Base-by-base conservation (phyloP, 768 basidiomycete genomes). In the Porphyrellus cyaneotinctus region DNA sequence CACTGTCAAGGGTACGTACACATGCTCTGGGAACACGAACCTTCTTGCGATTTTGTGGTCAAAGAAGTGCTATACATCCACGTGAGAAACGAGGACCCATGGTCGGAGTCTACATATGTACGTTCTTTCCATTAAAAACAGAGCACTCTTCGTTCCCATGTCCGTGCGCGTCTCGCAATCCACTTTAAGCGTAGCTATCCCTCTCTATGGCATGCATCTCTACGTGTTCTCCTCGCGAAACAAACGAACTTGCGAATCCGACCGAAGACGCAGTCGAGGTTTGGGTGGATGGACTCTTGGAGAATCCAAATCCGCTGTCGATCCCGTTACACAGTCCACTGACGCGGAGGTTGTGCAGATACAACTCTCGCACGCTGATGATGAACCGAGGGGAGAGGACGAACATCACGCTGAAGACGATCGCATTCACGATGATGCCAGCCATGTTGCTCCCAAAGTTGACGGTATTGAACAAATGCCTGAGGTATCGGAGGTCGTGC, bases 311-410 rank as follows among this genome's bases (percentile, higher is more conserved):
- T 17, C 20, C 31, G 3, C 18, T 22, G 20, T 45, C 43, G 43
- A 33, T 33, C 26, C 38, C 38, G 20, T 5, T 26, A 30, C 12
- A 4, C 28, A 6, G n/a, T 14, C 22, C 44, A 6, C 32, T 30
- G 6, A 20, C 7, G 8, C 20, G 18, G 20, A 45, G 13, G 44
- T 23, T 11, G 22, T 6, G 31, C 44, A 17, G 1, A 39, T 59
- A 26, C 41, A 57, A 1, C 24, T 53, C 54, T 12, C 62, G 59
- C 24, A 64, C 43, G 43, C 35, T 59, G 18, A 63, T 43, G 24
- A 63, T 52, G 43, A 63, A 64, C 9, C 62, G 59, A 11, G 62
- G 57, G 4, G 57, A 26, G 43, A 63, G 42, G 10, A 35, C n/a
- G 17, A 44, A 62, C 48, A 59, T 22, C 4, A 41, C 3, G 31